Percentiles rank a stretch among this genome's conserved stretches.
These are phyloP conservation scores for Fusarium mexicanum DNA, from an alignment of 2,329 filamentous ascomycete species.

Conservation along the genomic window DNA sequence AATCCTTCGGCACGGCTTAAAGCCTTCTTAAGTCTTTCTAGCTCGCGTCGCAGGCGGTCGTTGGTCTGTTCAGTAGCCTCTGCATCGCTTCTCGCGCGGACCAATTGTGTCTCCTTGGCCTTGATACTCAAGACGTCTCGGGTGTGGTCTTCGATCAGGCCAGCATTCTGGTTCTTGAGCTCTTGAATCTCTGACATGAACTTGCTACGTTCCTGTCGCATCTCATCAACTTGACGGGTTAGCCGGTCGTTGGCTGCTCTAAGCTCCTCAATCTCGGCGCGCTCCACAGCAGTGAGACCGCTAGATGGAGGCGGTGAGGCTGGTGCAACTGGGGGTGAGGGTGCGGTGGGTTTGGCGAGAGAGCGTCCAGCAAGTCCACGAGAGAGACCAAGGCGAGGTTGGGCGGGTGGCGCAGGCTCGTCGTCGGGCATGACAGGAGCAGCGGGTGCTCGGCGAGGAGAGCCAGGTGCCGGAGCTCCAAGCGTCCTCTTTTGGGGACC, in stretches of 20 bases:
- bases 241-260: slow-evolving; percentile 84
- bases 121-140: slow-evolving; percentile 96
- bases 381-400: slow-evolving; percentile 72
- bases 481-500: slow-evolving; percentile 66
- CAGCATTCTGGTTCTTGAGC: slow-evolving; percentile 95
- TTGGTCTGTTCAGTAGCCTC: slow-evolving; percentile 89
- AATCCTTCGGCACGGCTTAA: slow-evolving; percentile 69
- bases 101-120: slow-evolving; percentile 96
- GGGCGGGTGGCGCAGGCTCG: slow-evolving; percentile 66
- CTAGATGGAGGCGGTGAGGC: slow-evolving; percentile 68
- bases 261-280: slow-evolving; percentile 91
- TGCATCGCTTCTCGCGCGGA: slow-evolving; percentile 88
- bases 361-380: slow-evolving; percentile 87
- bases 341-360: slow-evolving; percentile 75
- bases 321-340: slow-evolving; percentile 60
- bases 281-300: slow-evolving; percentile 80
- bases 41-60: slow-evolving; percentile 84
- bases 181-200: slow-evolving; percentile 90
- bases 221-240: slow-evolving; percentile 78
- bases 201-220: slow-evolving; percentile 82
- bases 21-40: slow-evolving; percentile 93
- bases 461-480: slow-evolving; percentile 61
- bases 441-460: slow-evolving; percentile 62
- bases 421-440: slow-evolving; percentile 66
- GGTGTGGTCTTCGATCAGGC: slow-evolving; percentile 96